Evolutionary conservation across 2,329 filamentous ascomycete genomes (phyloP).

Genomic region (Ophiostoma angusticollis): DNA sequence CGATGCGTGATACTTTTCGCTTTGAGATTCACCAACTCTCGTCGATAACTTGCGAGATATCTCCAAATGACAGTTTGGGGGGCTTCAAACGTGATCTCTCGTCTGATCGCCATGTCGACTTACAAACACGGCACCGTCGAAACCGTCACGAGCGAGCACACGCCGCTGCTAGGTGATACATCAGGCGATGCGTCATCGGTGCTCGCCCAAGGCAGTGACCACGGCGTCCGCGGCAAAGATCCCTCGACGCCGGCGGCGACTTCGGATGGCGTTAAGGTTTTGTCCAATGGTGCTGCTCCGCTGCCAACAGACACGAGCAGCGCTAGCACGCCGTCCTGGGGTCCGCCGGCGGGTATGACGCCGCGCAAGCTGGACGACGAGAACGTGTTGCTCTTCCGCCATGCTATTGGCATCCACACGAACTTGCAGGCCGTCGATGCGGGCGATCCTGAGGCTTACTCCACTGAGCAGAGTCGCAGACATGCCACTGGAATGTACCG

Average conservation of each 20-base stretch:
- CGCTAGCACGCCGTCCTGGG: slow-evolving; percentile 25
- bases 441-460: slow-evolving; percentile 14
- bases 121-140: neutral
- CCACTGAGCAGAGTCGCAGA: slow-evolving; percentile 24
- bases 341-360: slow-evolving; percentile 23
- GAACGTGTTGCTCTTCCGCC: slow-evolving; percentile 29
- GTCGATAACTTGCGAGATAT: too few relatives aligned
- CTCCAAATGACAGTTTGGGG: too few relatives aligned
- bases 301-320: slow-evolving; percentile 11
- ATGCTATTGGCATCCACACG: slow-evolving; percentile 30
- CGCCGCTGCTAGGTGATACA: neutral
- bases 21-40: too few relatives aligned
- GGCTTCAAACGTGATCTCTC: too few relatives aligned
- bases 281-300: neutral
- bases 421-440: slow-evolving; percentile 5
- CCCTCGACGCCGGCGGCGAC: too few relatives aligned
- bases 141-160: slow-evolving; percentile 1
- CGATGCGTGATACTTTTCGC: too few relatives aligned
- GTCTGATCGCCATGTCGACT: neutral
- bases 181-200: too few relatives aligned
- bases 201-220: too few relatives aligned
- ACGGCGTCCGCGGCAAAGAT: too few relatives aligned
- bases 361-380: slow-evolving; percentile 25
- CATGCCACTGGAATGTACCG: slow-evolving; percentile 29
- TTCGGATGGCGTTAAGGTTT: too few relatives aligned